These are phyloP conservation scores for Orbilia javanica DNA, from an alignment of 2,329 filamentous ascomycete genomes.

Conservation along the genomic window DNA sequence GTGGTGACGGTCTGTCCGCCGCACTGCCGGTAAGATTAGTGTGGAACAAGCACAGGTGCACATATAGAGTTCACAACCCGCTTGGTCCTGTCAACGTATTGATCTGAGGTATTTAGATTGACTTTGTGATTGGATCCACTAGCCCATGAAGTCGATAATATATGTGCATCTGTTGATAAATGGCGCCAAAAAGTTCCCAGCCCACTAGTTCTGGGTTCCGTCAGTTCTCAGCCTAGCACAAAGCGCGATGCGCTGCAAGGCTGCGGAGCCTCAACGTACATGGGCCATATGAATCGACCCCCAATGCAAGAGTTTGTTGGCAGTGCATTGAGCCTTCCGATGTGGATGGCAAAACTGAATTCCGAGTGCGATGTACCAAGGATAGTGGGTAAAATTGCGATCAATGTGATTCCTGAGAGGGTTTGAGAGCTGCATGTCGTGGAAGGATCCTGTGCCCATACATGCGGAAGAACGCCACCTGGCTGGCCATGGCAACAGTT, in stretches of 20 bases:
- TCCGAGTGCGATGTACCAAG: slow-evolving; percentile 14
- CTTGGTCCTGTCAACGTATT: neutral
- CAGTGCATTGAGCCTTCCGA: slow-evolving; percentile 44
- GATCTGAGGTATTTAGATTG: slow-evolving; percentile 43
- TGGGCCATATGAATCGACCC: slow-evolving; percentile 19
- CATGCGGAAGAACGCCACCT: slow-evolving; percentile 28
- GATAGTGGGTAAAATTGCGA: slow-evolving; percentile 16
- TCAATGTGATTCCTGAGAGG: slow-evolving; percentile 5
- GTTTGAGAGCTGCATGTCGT: neutral
- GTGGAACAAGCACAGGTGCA: slow-evolving; percentile 29
- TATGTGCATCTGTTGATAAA: slow-evolving; percentile 12
- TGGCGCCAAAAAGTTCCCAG: neutral
- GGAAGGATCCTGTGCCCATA: neutral
- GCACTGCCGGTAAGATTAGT: slow-evolving; percentile 42
- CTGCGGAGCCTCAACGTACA: slow-evolving; percentile 52
- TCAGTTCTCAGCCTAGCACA: slow-evolving; percentile 13
- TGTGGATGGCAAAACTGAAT: slow-evolving; percentile 28
- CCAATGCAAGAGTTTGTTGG: slow-evolving; percentile 49
- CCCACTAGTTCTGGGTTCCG: neutral
- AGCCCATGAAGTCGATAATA: neutral
- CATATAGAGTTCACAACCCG: slow-evolving; percentile 9
- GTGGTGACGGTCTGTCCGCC: slow-evolving; percentile 3
- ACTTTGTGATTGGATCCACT: neutral
- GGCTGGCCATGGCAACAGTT: slow-evolving; percentile 33
- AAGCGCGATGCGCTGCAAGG: slow-evolving; percentile 31